A percentile compares a stretch with the other conserved stretches of the same genome.
Evolutionary conservation across 2,329 filamentous ascomycete genomes (phyloP).

Genomic region (Neofusicoccum umdonicola): DNA sequence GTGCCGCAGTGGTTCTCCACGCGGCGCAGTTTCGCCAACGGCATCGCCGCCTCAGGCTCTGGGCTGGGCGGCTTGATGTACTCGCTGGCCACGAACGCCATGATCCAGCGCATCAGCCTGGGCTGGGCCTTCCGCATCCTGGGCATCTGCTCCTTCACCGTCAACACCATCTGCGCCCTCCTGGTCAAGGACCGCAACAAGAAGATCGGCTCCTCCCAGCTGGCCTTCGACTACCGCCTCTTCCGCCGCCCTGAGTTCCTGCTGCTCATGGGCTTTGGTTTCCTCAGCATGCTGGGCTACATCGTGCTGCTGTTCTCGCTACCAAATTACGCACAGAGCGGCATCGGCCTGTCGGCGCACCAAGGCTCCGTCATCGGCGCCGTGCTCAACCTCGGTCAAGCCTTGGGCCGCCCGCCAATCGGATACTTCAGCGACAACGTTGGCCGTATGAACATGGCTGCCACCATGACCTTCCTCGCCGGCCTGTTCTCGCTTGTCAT

Average conservation of each 20-base stretch:
- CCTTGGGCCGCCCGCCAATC: slow-evolving; percentile 67
- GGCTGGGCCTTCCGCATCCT: slow-evolving; percentile 66
- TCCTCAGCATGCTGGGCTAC: slow-evolving; percentile 71
- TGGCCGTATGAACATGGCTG: slow-evolving; percentile 72
- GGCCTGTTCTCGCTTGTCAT: slow-evolving; percentile 66
- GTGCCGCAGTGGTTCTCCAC: slow-evolving; percentile 73
- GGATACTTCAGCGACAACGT: slow-evolving; percentile 69
- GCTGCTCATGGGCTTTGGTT: slow-evolving; percentile 65
- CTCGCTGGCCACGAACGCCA: slow-evolving; percentile 64
- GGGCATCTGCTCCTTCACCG: slow-evolving; percentile 58
- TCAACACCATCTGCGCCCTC: slow-evolving; percentile 62
- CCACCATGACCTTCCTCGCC: slow-evolving; percentile 61
- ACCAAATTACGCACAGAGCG: slow-evolving; percentile 66
- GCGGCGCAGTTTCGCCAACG: slow-evolving; percentile 66
- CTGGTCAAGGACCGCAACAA: slow-evolving; percentile 71
- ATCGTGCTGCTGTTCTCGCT: slow-evolving; percentile 74
- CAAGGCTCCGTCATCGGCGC: slow-evolving; percentile 73
- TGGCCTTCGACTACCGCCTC: slow-evolving; percentile 63
- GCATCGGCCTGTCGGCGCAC: slow-evolving; percentile 62
- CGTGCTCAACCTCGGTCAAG: slow-evolving; percentile 66
- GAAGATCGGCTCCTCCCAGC: slow-evolving; percentile 40
- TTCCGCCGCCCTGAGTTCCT: slow-evolving; percentile 63
- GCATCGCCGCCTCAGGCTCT: slow-evolving; percentile 65
- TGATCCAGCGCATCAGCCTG: slow-evolving; percentile 64
- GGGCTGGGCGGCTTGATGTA: slow-evolving; percentile 74